Base-by-base conservation (phyloP, 345 rosid genomes). In the Cardamine chenopodiifolia region DNA sequence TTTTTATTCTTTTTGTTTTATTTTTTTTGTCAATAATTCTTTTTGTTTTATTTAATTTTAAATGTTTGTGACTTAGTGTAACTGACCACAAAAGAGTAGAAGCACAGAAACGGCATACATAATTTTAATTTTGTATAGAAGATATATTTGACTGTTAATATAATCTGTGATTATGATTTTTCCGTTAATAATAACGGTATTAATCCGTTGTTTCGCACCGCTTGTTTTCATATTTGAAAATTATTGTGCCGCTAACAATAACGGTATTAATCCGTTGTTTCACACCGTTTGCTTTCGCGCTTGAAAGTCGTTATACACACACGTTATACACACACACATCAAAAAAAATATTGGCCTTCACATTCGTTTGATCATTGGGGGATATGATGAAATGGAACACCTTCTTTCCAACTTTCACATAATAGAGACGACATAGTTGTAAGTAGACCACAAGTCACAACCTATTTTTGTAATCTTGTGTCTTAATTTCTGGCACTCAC, bases 361-460 rank as follows among this genome's bases (percentile, higher is more conserved):
- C 58, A 44, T 65, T 73, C 19, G 48, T 64, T 73, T 64, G 71
- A 73, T 73, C 65, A 44, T 54, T 29, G 32, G 32, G 35, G 11
- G 40, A 17, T n/a, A 60, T 71, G 40, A 61, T 50, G 55, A 53
- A 19, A 6, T 52, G 62, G 26, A 29, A 53, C 35, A 66, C 59
- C 18, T 8, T n/a, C 18, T 11, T 23, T 48, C 42, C 28, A 50
- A 52, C 28, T 20, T 40, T 60, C 37, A 40, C 62, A 68, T 50
- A 68, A 75, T 20, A 59, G 79, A 68, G 28, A 56, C 37, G 79
- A 68, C 68, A 68, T 75, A 52, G 63, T 75, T 75, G 71, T 60
- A 60, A 68, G 56, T 60, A 75, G 48, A 68, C 62, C 66, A 42
- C 69, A 60, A 68, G 49, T 23, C 22, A 4, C 55, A 47, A 53